Percentiles rank a stretch among this genome's conserved stretches.
Conservation (phyloP, 805 yeast species). For the Komagataella phaffii region DNA sequence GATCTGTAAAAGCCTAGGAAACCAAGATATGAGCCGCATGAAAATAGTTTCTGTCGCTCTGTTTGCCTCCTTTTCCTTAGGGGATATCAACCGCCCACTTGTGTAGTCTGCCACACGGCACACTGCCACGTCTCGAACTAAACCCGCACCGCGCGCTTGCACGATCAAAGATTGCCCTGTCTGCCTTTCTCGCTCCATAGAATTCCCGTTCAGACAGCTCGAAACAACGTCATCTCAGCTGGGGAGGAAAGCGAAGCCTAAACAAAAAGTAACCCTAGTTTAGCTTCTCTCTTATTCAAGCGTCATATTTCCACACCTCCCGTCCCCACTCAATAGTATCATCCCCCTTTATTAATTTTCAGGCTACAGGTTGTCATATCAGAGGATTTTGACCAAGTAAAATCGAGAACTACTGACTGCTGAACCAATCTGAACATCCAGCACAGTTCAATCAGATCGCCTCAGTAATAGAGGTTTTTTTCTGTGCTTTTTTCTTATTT, state of each 20-base stretch:
- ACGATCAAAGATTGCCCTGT: background rate
- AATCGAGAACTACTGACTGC: background rate
- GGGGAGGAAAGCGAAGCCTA: background rate
- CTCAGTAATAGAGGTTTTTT: background rate
- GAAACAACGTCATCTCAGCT: background rate
- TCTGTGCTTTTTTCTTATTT: background rate
- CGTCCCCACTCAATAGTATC: background rate
- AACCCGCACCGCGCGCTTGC: too few relatives aligned
- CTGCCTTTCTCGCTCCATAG: background rate
- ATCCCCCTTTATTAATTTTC: background rate
- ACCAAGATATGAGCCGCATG: too few relatives aligned
- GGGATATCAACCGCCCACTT: too few relatives aligned
- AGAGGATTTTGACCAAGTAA: background rate
- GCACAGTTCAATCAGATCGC: background rate
- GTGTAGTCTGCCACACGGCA: too few relatives aligned
- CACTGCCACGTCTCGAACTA: too few relatives aligned
- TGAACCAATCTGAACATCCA: background rate
- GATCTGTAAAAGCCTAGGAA: too few relatives aligned
- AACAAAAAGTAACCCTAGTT: background rate
- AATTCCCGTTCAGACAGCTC: background rate
- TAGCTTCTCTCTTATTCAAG: background rate
- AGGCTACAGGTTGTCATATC: background rate
- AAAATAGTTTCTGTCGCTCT: too few relatives aligned
- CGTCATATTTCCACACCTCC: background rate
- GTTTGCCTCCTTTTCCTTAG: too few relatives aligned